Percentiles rank a stretch among this genome's conserved stretches.
Evolutionary conservation across 176 grass and related monocot species (phyloP).

Genomic region (Triticum dicoccoides): DNA sequence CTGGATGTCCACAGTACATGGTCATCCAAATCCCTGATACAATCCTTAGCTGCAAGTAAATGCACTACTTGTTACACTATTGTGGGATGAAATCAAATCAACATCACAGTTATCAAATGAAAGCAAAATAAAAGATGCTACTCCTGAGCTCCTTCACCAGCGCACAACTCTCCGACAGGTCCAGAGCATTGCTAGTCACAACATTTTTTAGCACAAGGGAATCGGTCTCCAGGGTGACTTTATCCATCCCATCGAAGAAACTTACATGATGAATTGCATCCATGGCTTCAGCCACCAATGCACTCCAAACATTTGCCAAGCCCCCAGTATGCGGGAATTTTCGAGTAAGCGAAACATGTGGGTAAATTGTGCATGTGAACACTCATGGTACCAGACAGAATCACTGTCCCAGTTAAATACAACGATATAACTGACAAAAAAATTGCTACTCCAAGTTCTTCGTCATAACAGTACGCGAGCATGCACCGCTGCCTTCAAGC

Average conservation of each 20-base stretch:
- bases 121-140: neutral
- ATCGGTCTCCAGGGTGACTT: neutral
- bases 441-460: neutral
- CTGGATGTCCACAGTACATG: neutral
- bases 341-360: neutral
- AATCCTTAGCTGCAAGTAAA: neutral
- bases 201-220: neutral
- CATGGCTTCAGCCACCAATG: neutral
- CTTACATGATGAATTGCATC: neutral
- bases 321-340: neutral
- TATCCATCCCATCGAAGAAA: neutral
- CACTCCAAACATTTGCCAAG: neutral
- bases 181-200: neutral
- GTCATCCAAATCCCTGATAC: neutral
- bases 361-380: neutral
- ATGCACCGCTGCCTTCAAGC: neutral
- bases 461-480: neutral
- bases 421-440: conserved; percentile 5
- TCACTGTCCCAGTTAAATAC: neutral
- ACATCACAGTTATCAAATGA: neutral
- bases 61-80: neutral
- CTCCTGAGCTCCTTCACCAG: neutral
- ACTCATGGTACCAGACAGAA: neutral
- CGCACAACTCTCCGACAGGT: neutral
- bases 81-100: neutral